Evolutionary conservation across 805 yeast species (phyloP), one percentile per base, ranked within the genome.

Genomic region (Saturnispora quitensis): DNA sequence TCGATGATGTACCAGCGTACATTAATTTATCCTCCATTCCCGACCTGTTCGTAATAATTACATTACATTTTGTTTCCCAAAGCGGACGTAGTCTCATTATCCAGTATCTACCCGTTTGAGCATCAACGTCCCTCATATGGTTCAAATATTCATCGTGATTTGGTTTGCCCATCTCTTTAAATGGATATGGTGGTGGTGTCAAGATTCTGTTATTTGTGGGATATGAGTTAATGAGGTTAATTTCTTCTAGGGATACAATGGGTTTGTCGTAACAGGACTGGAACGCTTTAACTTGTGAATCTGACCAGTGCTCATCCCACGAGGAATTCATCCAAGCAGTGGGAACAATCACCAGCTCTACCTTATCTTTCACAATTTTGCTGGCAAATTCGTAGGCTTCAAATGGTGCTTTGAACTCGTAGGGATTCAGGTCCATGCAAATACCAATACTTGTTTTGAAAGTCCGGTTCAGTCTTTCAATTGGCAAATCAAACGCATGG

Each of bases 351-450:
- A 87, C 72, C 51, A 90, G 66, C 34, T 77, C 73, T 0, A 79
- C 77, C 10, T 70, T 60, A 43, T 80, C 73, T 0, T 66, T 58
- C 20, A 69, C 62, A 53, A 86, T 80, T 49, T 73, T 72, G 28
- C 67, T 63, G 0, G 90, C 75, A 65, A 86, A 87, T 65, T 90
- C 97, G 62, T 77, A 88, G 25, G 71, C 73, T 36, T 75, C 71
- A 67, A 88, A 89, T 1, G 95, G 89, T 1, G 96, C 89, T 56
- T 77, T 72, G 64, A 90, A 90, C 62, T 86, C 74, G 64, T 86
- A 85, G 0, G 97, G 96, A 63, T 87, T 89, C 55, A 90, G 66
- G 68, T 90, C 98, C 97, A 90, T 90, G 64, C 98, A 90, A 5
- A 90, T 89, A 0, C 97, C 98, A 50, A 90, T 72, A 34, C 82